Evolutionary conservation across 306 rosid genomes (phyloP).

Genomic region (Betula pendula): DNA sequence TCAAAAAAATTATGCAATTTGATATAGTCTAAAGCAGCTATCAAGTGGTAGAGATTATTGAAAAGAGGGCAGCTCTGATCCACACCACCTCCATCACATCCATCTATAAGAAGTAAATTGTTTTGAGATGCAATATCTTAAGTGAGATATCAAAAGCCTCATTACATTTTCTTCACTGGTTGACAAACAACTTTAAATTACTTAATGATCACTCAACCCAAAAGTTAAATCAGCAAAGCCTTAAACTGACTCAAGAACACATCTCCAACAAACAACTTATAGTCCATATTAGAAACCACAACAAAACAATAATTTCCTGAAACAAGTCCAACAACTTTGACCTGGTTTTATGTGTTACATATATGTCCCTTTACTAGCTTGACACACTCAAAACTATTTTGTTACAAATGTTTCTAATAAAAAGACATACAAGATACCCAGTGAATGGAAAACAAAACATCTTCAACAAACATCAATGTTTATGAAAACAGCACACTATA

Average conservation of each 20-base stretch:
- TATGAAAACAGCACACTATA: not conserved
- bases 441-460: not conserved
- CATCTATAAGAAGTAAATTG: not conserved
- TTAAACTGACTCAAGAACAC: too few species aligned
- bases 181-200: not conserved
- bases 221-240: not conserved
- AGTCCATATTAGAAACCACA: not conserved
- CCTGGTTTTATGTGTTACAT: not conserved
- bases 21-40: too few species aligned
- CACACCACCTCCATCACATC: too few species aligned
- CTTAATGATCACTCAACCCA: not conserved
- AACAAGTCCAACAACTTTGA: not conserved
- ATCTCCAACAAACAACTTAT: not conserved
- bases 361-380: not conserved
- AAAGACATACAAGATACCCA: not conserved
- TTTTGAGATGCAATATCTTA: not conserved
- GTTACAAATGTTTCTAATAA: not conserved
- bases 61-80: too few species aligned
- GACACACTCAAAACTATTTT: not conserved
- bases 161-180: not conserved
- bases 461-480: not conserved
- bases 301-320: not conserved
- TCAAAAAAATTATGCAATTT: too few species aligned
- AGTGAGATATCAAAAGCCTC: not conserved
- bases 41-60: too few species aligned